Evolutionary conservation across 805 yeast species (phyloP).

Genomic region (Cyberlindnera mycetangii): DNA sequence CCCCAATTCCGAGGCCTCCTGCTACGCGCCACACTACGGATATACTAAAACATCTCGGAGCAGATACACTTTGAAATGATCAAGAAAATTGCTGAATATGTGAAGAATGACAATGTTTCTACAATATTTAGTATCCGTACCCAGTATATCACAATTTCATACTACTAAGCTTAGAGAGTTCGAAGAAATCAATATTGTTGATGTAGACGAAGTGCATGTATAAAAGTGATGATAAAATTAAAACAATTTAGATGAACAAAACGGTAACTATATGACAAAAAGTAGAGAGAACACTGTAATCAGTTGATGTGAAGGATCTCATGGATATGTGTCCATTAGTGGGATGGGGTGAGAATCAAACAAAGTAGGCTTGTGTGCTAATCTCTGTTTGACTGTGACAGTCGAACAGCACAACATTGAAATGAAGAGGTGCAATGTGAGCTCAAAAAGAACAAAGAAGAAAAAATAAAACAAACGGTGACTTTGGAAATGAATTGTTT

Average conservation of each 20-base stretch:
- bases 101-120: too few species aligned
- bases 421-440: background rate
- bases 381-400: background rate
- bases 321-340: background rate
- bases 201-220: background rate
- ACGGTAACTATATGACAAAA: background rate
- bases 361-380: background rate
- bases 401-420: background rate
- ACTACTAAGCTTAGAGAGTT: too few species aligned
- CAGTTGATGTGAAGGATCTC: background rate
- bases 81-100: too few species aligned
- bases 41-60: too few species aligned
- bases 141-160: too few species aligned
- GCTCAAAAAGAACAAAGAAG: background rate
- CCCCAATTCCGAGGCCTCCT: too few species aligned
- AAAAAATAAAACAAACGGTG: background rate
- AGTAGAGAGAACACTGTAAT: too few species aligned
- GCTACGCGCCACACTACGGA: too few species aligned
- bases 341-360: background rate
- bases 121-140: too few species aligned
- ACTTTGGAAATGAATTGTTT: too few species aligned
- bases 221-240: background rate
- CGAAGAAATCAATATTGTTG: too few species aligned
- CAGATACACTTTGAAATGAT: too few species aligned
- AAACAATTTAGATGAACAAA: background rate